These are phyloP conservation scores for Aspergillus bombycis DNA, from an alignment of 2,329 filamentous ascomycete genomes.

Conservation along the genomic window DNA sequence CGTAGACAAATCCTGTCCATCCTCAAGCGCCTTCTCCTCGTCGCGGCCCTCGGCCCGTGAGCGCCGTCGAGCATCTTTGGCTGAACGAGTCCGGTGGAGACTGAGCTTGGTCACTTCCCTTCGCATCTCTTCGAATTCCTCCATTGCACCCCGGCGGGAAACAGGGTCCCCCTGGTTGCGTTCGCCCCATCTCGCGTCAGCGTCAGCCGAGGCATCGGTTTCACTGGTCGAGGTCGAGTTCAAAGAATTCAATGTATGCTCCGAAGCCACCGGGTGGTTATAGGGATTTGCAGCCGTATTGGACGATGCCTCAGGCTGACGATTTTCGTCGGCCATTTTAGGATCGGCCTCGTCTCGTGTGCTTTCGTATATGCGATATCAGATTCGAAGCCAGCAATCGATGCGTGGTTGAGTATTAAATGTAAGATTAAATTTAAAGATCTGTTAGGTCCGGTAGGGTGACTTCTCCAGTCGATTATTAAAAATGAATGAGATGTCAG, in stretches of 20 bases:
- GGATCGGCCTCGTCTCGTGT: not conserved
- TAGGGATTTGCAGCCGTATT: conserved; percentile 9
- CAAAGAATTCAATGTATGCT: conserved; percentile 10
- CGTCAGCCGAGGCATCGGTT: conserved; percentile 36
- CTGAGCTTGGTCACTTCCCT: conserved; percentile 59
- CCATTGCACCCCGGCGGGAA: conserved; percentile 58
- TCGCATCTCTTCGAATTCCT: conserved; percentile 62
- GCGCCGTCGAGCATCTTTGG: conserved; percentile 32
- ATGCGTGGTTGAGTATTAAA: not conserved
- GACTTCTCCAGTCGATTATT: not conserved
- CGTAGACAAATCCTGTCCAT: conserved; percentile 24
- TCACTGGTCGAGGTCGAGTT: conserved; percentile 20
- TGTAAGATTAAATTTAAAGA: not conserved
- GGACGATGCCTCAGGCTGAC: conserved; percentile 13
- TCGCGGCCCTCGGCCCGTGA: conserved; percentile 30
- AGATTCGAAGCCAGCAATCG: not conserved
- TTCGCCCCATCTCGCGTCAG: conserved; percentile 67
- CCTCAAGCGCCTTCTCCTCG: conserved; percentile 54
- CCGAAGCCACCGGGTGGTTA: conserved; percentile 14
- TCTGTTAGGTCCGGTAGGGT: not conserved
- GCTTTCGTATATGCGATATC: not conserved
- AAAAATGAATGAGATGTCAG: not conserved
- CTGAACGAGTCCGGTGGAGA: conserved; percentile 40
- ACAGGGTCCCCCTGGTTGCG: conserved; percentile 58
- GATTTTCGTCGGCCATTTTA: conserved; percentile 16